A percentile compares a stretch with the other conserved stretches of the same genome.
phyloP scores from a whole-genome alignment of 257 asterid genomes.

The Solanum piurae region DNA sequence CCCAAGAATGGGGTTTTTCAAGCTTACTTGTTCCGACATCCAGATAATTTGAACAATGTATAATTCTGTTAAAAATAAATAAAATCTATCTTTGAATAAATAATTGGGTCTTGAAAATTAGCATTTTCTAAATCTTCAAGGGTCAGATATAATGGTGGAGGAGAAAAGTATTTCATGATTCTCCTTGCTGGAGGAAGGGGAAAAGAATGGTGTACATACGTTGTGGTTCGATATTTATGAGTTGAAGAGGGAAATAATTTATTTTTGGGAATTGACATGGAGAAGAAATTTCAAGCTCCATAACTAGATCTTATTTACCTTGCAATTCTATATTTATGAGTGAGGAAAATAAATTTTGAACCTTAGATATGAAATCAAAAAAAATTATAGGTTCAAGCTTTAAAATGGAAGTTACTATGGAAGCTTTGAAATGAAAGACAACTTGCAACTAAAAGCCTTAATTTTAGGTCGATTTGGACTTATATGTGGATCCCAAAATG shows the following conservation, averaged over 20 bases:
- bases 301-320: neutral
- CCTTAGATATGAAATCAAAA: neutral
- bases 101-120: neutral
- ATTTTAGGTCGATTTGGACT: neutral
- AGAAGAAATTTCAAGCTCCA: neutral
- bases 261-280: neutral
- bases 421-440: neutral
- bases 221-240: neutral
- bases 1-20: conserved; percentile 3
- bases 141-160: conserved; percentile 39
- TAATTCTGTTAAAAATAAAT: too few relatives aligned
- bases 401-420: neutral
- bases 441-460: neutral
- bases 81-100: neutral
- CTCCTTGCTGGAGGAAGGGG: conserved; percentile 87
- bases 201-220: conserved; percentile 77
- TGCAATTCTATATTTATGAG: neutral
- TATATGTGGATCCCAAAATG: neutral
- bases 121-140: conserved; percentile 15
- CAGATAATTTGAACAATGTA: too few relatives aligned
- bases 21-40: neutral
- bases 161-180: conserved; percentile 66
- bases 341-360: neutral
- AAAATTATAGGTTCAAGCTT: neutral
- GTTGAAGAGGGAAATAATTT: neutral